These are phyloP conservation scores for Tagetes patula DNA, from an alignment of 129 eudicot species.

Conservation along the genomic window DNA sequence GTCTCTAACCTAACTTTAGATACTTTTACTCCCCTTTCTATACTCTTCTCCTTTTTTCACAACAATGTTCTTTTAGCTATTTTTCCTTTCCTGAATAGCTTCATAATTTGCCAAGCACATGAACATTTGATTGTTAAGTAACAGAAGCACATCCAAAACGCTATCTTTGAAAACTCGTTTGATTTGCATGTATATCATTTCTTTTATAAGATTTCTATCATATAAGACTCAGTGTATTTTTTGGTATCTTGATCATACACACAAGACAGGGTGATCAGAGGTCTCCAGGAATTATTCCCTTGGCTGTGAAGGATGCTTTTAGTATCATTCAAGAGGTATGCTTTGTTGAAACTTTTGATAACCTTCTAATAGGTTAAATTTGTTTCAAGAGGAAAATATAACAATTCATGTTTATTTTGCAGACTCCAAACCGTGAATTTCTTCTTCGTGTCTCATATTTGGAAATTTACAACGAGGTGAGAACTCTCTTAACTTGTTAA, in stretches of 20 bases:
- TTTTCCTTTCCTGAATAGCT: background rate
- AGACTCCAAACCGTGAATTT: constrained; percentile 95
- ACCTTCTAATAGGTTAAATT: constrained; percentile 12
- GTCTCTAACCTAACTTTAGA: background rate
- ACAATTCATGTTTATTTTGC: constrained; percentile 26
- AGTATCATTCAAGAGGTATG: constrained; percentile 95
- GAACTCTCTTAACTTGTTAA: constrained; percentile 28
- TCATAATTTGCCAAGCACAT: constrained; percentile 11
- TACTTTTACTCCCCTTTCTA: constrained; percentile 9
- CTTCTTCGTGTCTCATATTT: constrained; percentile 96
- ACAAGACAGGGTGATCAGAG: constrained; percentile 91
- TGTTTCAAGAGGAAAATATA: constrained; percentile 15
- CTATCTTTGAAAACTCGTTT: background rate
- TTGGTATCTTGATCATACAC: constrained; percentile 36
- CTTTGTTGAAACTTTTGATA: constrained; percentile 17
- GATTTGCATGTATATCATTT: constrained; percentile 4
- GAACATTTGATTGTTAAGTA: constrained; percentile 3
- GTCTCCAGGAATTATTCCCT: constrained; percentile 96
- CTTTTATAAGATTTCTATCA: constrained; percentile 4
- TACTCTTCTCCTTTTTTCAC: background rate
- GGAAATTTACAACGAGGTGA: constrained; percentile 97
- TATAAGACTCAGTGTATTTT: constrained; percentile 11
- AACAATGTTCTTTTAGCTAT: background rate
- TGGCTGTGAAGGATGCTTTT: constrained; percentile 99
- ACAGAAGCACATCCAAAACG: background rate